A percentile compares a stretch with the other conserved stretches of the same genome.
These are phyloP conservation scores for Barnettozyma wickerhamii DNA, from an alignment of 805 yeast species.

Conservation along the genomic window DNA sequence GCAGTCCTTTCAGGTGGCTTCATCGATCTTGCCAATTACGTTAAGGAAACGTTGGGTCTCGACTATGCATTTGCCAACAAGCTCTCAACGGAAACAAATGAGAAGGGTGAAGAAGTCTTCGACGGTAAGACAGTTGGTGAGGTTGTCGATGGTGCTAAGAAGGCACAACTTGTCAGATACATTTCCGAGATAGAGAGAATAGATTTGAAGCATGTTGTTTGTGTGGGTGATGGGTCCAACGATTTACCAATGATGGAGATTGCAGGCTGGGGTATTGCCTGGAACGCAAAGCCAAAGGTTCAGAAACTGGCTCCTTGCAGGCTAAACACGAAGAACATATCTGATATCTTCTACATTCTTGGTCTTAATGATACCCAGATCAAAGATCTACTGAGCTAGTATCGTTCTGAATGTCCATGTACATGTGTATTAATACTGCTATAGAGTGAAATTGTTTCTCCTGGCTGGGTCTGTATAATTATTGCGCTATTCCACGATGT, in stretches of 20 bases:
- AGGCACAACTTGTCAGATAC: constrained; percentile 66
- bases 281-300: constrained; percentile 96
- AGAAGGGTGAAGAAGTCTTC: constrained; percentile 41
- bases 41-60: constrained; percentile 60
- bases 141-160: constrained; percentile 80
- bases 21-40: constrained; percentile 76
- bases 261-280: constrained; percentile 94
- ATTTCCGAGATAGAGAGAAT: constrained; percentile 54
- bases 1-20: constrained; percentile 97
- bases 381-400: constrained; percentile 6
- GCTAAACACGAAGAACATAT: constrained; percentile 67
- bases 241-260: constrained; percentile 88
- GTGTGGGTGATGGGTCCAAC: constrained; percentile 97
- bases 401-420: too few species aligned
- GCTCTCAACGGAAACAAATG: constrained; percentile 43
- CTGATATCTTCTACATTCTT: constrained; percentile 74
- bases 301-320: constrained; percentile 79
- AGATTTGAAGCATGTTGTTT: constrained; percentile 54
- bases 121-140: constrained; percentile 78
- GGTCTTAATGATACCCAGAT: constrained; percentile 66
- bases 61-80: constrained; percentile 90
- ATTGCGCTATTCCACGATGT: constrained; percentile 29
- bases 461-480: too few species aligned
- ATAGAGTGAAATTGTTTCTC: too few species aligned
- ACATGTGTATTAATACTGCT: too few species aligned